phyloP scores from a whole-genome alignment of 495 filamentous ascomycete genomes.

The Annulohypoxylon maeteangense region DNA sequence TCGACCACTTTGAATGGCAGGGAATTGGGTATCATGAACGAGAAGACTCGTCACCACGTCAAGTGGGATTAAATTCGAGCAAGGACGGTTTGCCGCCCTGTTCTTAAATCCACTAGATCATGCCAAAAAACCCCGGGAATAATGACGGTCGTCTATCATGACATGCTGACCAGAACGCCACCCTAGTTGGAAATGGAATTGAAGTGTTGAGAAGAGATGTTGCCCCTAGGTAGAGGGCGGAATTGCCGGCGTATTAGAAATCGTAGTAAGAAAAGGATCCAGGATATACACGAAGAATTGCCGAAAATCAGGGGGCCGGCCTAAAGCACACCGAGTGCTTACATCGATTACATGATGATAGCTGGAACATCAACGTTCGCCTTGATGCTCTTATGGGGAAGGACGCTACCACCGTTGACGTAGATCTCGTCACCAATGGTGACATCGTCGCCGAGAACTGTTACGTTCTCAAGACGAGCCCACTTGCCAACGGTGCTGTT shows the following conservation, averaged over 20 bases:
- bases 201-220: constrained; percentile 42
- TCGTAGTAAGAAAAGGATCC: constrained; percentile 37
- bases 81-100: constrained; percentile 7
- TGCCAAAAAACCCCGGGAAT: constrained; percentile 10
- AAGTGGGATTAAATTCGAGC: background rate
- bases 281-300: constrained; percentile 43
- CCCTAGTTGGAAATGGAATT: constrained; percentile 30
- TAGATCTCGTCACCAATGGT: constrained; percentile 98
- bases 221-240: constrained; percentile 22
- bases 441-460: constrained; percentile 97
- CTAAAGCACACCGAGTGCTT: constrained; percentile 1
- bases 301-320: constrained; percentile 16
- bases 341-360: constrained; percentile 78
- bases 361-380: constrained; percentile 92
- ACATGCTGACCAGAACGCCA: constrained; percentile 44
- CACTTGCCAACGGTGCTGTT: constrained; percentile 96
- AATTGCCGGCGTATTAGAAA: constrained; percentile 45
- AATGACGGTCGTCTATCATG: constrained; percentile 32
- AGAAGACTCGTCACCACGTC: background rate
- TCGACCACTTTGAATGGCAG: background rate
- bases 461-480: constrained; percentile 97
- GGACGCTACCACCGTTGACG: constrained; percentile 95
- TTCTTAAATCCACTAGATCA: constrained; percentile 6
- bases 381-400: constrained; percentile 99
- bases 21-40: constrained; percentile 2